Evolutionary conservation across 176 grass and related monocot genomes (phyloP), one percentile per base, ranked within the genome.

Genomic region (Tuctoria greenei): DNA sequence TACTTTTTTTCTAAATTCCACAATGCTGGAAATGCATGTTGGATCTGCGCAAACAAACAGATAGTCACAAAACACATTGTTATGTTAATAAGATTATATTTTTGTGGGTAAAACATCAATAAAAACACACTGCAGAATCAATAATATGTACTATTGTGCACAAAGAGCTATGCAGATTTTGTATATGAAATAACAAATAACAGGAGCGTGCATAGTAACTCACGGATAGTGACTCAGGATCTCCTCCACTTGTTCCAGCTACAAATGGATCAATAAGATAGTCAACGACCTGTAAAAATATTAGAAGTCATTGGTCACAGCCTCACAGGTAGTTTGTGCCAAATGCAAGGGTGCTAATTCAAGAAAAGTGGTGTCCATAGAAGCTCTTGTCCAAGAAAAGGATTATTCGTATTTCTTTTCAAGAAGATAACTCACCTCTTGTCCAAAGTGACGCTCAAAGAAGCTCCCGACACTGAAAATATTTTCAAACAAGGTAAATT

Each of bases 1-100:
- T 97, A 97, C 95, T 90, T 92, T 64, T 83, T 90, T 69, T 93
- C 91, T 69, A 98, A 88, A 88, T 93, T 86, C 95, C 91, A 98
- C 78, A 98, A 87, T 49, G 81, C 88, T 43, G 95, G 91, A 90
- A 98, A 98, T 82, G 84, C 84, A 80, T 94, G 92, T 36, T 64
- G 55, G 55, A 94, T 89, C 91, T 98, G 82, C 83, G 80, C 15
- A 69, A 89, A 83, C 15, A 69, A 89, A 61, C 27, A 11, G 76
- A 54, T 7, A 75, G 36, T 81, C 74, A 76, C 39, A 59, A 86
- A 59, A 26, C 68, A 10, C 10, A 51, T 20, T 72, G 61, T 21
- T 67, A 51, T 17, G 60, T 41, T 57, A 44, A 72, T 25, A 83
- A 38, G 40, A 45, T 14, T 45, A 45, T 13, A 14, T 44, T 35